These are phyloP conservation scores for Saussurea involucrata DNA, from an alignment of 129 eudicot species.

Conservation along the genomic window DNA sequence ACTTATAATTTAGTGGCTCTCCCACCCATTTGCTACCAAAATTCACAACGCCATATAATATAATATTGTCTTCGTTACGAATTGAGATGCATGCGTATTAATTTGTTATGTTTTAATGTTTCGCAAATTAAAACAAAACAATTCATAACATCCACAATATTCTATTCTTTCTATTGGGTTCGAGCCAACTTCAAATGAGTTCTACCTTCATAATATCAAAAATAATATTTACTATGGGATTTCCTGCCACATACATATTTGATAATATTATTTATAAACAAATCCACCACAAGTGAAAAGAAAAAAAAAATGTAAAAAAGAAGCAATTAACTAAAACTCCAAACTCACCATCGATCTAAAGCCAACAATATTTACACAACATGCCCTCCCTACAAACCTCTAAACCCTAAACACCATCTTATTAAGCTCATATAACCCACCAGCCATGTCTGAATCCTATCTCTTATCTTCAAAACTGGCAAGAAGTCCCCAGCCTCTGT, in stretches of 20 bases:
- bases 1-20: too few species aligned
- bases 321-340: neutral
- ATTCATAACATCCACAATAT: neutral
- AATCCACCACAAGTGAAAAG: neutral
- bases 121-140: neutral
- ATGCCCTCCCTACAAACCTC: slow-evolving; percentile 7
- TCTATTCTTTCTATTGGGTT: neutral
- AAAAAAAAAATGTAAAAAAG: neutral
- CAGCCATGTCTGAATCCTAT: neutral
- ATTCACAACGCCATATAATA: too few species aligned
- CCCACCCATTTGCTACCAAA: too few species aligned
- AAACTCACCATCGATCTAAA: slow-evolving; percentile 20
- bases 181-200: neutral
- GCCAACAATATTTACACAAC: slow-evolving; percentile 22
- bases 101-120: neutral
- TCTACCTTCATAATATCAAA: neutral
- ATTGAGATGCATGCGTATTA: too few species aligned
- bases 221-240: neutral
- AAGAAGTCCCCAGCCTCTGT: slow-evolving; percentile 96
- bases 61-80: too few species aligned
- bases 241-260: slow-evolving; percentile 1
- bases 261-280: slow-evolving; percentile 23
- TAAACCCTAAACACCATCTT: slow-evolving; percentile 11
- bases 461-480: slow-evolving; percentile 76
- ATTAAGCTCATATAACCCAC: neutral